Evolutionary conservation across 2,329 filamentous ascomycete genomes (phyloP).

Genomic region (Sarocladium oryzae): DNA sequence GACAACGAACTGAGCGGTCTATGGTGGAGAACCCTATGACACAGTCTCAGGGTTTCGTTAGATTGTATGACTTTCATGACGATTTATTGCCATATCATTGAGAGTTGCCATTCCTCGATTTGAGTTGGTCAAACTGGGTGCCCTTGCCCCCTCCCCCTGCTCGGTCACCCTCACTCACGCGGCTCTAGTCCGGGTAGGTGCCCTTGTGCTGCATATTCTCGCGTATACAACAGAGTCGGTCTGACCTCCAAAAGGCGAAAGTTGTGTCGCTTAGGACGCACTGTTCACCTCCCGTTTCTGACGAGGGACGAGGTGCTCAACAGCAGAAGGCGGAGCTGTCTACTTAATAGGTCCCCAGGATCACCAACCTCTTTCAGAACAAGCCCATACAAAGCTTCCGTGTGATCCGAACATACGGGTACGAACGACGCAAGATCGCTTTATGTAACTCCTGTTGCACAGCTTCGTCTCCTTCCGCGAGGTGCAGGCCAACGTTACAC

Average conservation of each 20-base stretch:
- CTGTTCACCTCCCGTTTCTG: conserved; percentile 2
- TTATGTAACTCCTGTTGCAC: neutral
- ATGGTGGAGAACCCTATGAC: neutral
- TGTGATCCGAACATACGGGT: neutral
- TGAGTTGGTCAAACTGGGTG: neutral
- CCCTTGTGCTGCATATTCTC: neutral
- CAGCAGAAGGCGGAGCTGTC: neutral
- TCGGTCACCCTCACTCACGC: neutral
- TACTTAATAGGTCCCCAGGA: conserved; percentile 2
- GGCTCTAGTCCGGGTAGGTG: neutral
- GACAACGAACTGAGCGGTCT: neutral
- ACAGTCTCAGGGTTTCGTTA: neutral
- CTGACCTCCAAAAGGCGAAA: neutral
- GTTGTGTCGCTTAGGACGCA: conserved; percentile 2
- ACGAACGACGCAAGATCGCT: neutral
- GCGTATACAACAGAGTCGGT: conserved; percentile 1
- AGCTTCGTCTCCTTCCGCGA: neutral
- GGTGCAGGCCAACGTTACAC: neutral
- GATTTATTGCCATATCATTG: neutral
- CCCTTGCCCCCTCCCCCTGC: neutral
- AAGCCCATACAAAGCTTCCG: neutral
- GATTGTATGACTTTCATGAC: neutral
- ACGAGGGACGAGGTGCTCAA: neutral
- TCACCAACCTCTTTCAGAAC: neutral
- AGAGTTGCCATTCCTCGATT: neutral